A percentile compares a stretch with the other conserved stretches of the same genome.
Evolutionary conservation across 2,329 filamentous ascomycete genomes (phyloP).

Genomic region (Escovopsis sp.): DNA sequence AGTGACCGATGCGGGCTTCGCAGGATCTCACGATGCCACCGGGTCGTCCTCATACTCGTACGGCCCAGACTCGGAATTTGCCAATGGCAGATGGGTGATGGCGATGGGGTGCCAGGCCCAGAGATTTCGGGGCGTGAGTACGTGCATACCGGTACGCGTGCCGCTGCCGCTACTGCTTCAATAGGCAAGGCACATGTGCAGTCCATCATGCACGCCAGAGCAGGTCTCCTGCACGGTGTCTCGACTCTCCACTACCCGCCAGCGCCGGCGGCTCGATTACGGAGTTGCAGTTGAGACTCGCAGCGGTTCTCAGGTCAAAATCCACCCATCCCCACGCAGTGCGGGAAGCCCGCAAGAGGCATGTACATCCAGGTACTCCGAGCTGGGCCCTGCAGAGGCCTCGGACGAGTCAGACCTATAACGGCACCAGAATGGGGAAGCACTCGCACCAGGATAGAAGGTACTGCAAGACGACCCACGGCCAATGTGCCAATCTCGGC

Average conservation of each 20-base stretch:
- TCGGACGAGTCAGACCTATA: neutral
- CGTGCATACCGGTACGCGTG: neutral
- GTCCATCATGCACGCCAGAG: neutral
- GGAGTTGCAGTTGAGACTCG: neutral
- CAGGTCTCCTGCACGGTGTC: too few relatives aligned
- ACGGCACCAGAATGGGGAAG: neutral
- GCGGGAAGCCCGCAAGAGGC: too few relatives aligned
- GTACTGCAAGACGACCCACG: constrained; percentile 5
- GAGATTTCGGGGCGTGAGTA: neutral
- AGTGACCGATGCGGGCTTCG: too few relatives aligned
- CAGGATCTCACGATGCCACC: too few relatives aligned
- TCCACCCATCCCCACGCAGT: neutral
- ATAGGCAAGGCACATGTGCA: neutral
- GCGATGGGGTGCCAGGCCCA: neutral
- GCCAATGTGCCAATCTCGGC: constrained; percentile 6
- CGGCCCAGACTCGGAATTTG: neutral
- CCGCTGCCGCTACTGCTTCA: neutral
- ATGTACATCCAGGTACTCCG: too few relatives aligned
- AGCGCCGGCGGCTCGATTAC: neutral
- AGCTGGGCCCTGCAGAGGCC: too few relatives aligned
- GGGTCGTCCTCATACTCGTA: too few relatives aligned
- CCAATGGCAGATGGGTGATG: neutral
- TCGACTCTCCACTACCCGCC: neutral
- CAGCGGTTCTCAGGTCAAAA: neutral
- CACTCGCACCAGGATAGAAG: constrained; percentile 3